Evolutionary conservation across 176 grass and related monocot species (phyloP).

Genomic region (Typha latifolia): DNA sequence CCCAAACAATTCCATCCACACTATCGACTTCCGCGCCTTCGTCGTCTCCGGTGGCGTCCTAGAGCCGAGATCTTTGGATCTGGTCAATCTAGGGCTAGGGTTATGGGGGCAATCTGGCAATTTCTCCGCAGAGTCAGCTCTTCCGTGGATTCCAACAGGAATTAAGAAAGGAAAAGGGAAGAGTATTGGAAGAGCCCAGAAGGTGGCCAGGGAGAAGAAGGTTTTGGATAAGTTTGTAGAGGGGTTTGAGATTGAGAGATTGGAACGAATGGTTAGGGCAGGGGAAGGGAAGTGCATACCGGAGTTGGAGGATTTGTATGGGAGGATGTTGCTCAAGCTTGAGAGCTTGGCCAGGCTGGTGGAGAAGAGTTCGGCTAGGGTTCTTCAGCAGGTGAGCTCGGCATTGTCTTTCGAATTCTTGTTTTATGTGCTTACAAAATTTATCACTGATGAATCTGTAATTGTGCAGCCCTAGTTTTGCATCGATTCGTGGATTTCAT

Average conservation of each 20-base stretch:
- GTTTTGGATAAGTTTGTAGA: slow-evolving; percentile 27
- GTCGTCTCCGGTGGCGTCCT: slow-evolving; percentile 6
- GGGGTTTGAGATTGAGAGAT: slow-evolving; percentile 28
- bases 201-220: slow-evolving; percentile 28
- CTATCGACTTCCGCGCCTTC: slow-evolving; percentile 20
- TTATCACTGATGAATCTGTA: no score
- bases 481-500: background rate
- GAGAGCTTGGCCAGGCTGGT: slow-evolving; percentile 46
- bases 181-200: background rate
- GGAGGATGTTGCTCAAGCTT: slow-evolving; percentile 45
- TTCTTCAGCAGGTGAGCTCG: slow-evolving; percentile 42
- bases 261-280: slow-evolving; percentile 24
- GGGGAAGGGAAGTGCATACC: slow-evolving; percentile 7
- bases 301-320: slow-evolving; percentile 49
- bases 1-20: slow-evolving; percentile 26
- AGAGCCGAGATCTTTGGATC: slow-evolving; percentile 23
- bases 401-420: background rate
- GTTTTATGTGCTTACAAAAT: background rate
- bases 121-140: slow-evolving; percentile 34
- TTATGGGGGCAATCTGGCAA: slow-evolving; percentile 46
- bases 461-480: background rate
- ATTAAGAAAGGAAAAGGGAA: slow-evolving; percentile 6
- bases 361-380: slow-evolving; percentile 43
- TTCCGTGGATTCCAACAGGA: slow-evolving; percentile 29
- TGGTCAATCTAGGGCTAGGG: slow-evolving; percentile 36